phyloP scores from a whole-genome alignment of 139 green algal genomes.

The Diplosphaera chodatii region DNA sequence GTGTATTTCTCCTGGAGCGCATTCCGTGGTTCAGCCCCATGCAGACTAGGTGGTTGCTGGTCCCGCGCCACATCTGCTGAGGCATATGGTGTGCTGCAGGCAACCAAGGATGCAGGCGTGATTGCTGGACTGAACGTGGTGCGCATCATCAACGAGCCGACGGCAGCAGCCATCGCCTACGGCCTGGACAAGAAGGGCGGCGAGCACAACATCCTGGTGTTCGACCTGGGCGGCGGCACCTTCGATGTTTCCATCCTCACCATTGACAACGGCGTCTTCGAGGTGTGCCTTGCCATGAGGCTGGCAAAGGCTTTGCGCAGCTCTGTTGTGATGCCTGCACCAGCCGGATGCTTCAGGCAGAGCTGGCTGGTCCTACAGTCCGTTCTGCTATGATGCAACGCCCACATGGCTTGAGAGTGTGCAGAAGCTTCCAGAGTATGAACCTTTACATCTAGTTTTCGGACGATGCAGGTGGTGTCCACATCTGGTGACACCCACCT shows the following conservation, averaged over 20 bases:
- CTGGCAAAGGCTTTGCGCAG: neutral
- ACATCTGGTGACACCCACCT: slow-evolving; percentile 96
- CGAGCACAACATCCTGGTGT: slow-evolving; percentile 96
- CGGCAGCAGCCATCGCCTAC: slow-evolving; percentile 93
- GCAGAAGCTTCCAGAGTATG: too few species aligned
- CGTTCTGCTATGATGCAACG: too few species aligned
- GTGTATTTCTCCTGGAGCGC: neutral
- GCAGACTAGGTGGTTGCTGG: too few species aligned
- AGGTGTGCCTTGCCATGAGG: slow-evolving; percentile 42
- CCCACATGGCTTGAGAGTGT: too few species aligned
- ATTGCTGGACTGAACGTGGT: slow-evolving; percentile 87
- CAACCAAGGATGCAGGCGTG: slow-evolving; percentile 33
- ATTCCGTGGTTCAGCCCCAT: too few species aligned
- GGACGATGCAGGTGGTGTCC: slow-evolving; percentile 83
- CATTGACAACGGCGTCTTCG: slow-evolving; percentile 97
- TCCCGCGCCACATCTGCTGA: too few species aligned
- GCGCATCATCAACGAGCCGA: slow-evolving; percentile 98
- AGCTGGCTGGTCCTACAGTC: too few species aligned
- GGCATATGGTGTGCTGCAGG: neutral
- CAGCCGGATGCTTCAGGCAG: too few species aligned
- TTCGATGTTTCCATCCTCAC: slow-evolving; percentile 99
- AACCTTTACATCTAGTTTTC: too few species aligned
- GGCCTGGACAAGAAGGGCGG: slow-evolving; percentile 86
- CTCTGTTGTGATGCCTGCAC: too few species aligned
- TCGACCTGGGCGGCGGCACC: slow-evolving; percentile 96